Evolutionary conservation across 306 rosid species (phyloP).

Genomic region (Mimosa pudica): DNA sequence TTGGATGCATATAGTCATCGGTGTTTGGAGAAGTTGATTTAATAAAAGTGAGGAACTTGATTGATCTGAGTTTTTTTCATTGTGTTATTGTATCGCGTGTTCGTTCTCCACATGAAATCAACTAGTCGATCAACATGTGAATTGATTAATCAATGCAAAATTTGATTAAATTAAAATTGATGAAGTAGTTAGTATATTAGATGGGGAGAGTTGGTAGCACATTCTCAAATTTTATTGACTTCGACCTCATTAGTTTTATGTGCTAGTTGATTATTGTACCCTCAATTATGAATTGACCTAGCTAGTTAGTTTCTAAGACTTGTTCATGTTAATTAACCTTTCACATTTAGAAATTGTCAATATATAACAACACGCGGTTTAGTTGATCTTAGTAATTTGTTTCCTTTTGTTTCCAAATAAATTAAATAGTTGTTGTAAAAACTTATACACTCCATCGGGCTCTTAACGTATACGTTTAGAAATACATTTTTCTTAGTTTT

Average conservation of each 20-base stretch:
- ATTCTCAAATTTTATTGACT: not conserved
- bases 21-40: no score
- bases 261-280: not conserved
- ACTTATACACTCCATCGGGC: not conserved
- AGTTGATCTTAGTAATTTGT: not conserved
- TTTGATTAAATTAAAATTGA: not conserved
- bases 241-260: not conserved
- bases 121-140: not conserved
- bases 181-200: not conserved
- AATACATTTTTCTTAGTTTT: no score
- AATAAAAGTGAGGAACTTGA: no score
- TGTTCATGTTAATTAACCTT: not conserved
- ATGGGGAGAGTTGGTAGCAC: not conserved
- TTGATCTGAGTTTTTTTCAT: no score
- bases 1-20: no score
- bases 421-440: no score
- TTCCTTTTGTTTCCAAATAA: not conserved
- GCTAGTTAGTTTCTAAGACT: not conserved
- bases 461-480: no score
- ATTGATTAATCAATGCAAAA: not conserved
- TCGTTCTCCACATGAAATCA: not conserved
- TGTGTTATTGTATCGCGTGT: no score
- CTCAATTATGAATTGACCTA: not conserved
- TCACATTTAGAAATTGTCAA: not conserved
- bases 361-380: not conserved